These are phyloP conservation scores for Metschnikowia santaceciliae DNA, from an alignment of 805 yeast genomes.

Conservation along the genomic window DNA sequence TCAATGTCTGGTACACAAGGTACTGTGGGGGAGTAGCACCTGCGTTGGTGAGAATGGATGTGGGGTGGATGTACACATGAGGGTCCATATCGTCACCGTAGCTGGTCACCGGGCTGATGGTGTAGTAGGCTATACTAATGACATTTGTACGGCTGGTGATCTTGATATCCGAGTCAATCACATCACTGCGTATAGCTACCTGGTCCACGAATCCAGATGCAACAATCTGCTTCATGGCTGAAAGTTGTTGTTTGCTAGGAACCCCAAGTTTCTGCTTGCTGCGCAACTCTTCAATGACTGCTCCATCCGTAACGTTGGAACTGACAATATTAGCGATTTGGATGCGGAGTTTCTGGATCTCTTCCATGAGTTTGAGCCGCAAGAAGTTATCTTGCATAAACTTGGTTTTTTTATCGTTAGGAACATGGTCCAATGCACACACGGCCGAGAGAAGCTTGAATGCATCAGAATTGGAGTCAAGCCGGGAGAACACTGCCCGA, in stretches of 20 bases:
- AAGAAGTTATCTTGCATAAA: constrained; percentile 64
- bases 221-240: constrained; percentile 84
- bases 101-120: constrained; percentile 46
- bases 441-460: constrained; percentile 72
- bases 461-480: constrained; percentile 76
- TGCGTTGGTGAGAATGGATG: constrained; percentile 54
- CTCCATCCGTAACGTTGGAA: constrained; percentile 56
- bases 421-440: constrained; percentile 81
- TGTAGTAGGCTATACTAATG: constrained; percentile 60
- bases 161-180: constrained; percentile 57
- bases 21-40: constrained; percentile 79
- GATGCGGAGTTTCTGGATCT: constrained; percentile 71
- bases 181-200: constrained; percentile 79
- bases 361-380: constrained; percentile 79
- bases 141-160: constrained; percentile 56
- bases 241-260: constrained; percentile 66
- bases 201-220: constrained; percentile 93
- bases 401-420: constrained; percentile 37
- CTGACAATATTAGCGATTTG: constrained; percentile 78
- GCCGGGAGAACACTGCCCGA: constrained; percentile 53
- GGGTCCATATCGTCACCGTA: constrained; percentile 42
- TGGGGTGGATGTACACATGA: constrained; percentile 75
- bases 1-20: constrained; percentile 68
- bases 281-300: constrained; percentile 43
- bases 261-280: constrained; percentile 50